Percentiles rank a stretch among this genome's conserved stretches.
Evolutionary conservation across 495 filamentous ascomycete genomes (phyloP).

Genomic region (Penicillium flavigenum): DNA sequence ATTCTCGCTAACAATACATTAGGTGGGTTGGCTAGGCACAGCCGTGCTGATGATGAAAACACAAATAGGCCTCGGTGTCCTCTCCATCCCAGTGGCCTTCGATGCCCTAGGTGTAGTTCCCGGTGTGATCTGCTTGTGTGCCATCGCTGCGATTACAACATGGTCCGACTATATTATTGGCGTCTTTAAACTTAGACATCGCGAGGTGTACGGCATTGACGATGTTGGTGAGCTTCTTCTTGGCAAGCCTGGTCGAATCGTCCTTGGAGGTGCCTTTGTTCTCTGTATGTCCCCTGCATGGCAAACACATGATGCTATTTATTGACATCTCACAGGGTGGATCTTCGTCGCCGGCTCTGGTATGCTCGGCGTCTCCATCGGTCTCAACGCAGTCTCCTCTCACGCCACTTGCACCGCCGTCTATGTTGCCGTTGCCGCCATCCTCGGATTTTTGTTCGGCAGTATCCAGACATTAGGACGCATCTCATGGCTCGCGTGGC

Average conservation of each 20-base stretch:
- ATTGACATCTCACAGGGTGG: slow-evolving; percentile 11
- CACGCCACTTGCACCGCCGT: slow-evolving; percentile 61
- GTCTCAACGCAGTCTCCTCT: slow-evolving; percentile 61
- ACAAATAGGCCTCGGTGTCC: slow-evolving; percentile 59
- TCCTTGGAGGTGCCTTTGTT: no score
- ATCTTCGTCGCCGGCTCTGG: slow-evolving; percentile 41
- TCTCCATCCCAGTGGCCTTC: slow-evolving; percentile 60
- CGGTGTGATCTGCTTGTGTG: slow-evolving; percentile 49
- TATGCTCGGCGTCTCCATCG: slow-evolving; percentile 71
- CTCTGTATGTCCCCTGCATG: no score
- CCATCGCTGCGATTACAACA: slow-evolving; percentile 60
- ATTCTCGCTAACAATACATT: no score
- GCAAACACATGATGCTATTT: no score
- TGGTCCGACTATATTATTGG: slow-evolving; percentile 76
- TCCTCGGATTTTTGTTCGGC: slow-evolving; percentile 30
- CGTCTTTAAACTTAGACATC: slow-evolving; percentile 66
- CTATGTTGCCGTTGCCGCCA: slow-evolving; percentile 39
- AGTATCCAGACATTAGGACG: slow-evolving; percentile 42
- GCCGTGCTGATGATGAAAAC: slow-evolving; percentile 42
- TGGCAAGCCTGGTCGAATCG: no score
- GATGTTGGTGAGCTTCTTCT: no score
- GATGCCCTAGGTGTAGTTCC: slow-evolving; percentile 60
- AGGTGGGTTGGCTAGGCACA: slow-evolving; percentile 20
- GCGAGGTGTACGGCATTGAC: slow-evolving; percentile 52
- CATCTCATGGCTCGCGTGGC: slow-evolving; percentile 40